phyloP scores from a whole-genome alignment of 225 moss, liverwort and hornwort species.

The Neckera pumila region DNA sequence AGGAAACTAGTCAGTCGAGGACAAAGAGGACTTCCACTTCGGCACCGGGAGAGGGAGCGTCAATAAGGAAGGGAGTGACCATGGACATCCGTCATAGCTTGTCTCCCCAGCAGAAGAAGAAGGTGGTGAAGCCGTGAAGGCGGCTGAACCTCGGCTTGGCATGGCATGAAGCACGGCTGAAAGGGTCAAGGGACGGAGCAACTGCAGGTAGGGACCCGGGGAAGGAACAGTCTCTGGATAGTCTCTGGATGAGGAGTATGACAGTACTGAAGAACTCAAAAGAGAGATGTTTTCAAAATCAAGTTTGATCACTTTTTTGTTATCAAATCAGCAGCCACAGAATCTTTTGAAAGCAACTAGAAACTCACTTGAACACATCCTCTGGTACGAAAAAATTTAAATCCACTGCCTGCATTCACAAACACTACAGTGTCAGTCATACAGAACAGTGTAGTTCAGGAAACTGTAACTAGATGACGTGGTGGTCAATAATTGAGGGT shows the following conservation, averaged over 20 bases:
- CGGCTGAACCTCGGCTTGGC: neutral
- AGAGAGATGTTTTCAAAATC: neutral
- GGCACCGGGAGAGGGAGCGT: neutral
- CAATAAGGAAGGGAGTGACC: neutral
- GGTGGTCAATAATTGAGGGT: neutral
- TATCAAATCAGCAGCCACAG: neutral
- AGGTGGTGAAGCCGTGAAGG: neutral
- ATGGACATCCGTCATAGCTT: neutral
- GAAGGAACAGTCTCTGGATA: neutral
- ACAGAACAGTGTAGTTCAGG: neutral
- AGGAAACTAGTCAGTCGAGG: neutral
- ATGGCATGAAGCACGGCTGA: neutral
- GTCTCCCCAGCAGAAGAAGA: neutral
- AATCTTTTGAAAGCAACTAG: neutral
- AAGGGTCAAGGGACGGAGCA: neutral
- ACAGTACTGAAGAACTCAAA: neutral
- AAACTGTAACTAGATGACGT: neutral
- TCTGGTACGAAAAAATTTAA: conserved; percentile 74
- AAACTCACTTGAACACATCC: conserved; percentile 46
- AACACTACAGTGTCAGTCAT: neutral
- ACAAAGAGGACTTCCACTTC: neutral
- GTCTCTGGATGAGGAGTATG: neutral
- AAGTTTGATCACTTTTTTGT: neutral
- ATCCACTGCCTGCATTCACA: conserved; percentile 32
- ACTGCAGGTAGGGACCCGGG: neutral